Evolutionary conservation across 352 stramenopile species (phyloP).

Genomic region (Globisporangium okanoganense): DNA sequence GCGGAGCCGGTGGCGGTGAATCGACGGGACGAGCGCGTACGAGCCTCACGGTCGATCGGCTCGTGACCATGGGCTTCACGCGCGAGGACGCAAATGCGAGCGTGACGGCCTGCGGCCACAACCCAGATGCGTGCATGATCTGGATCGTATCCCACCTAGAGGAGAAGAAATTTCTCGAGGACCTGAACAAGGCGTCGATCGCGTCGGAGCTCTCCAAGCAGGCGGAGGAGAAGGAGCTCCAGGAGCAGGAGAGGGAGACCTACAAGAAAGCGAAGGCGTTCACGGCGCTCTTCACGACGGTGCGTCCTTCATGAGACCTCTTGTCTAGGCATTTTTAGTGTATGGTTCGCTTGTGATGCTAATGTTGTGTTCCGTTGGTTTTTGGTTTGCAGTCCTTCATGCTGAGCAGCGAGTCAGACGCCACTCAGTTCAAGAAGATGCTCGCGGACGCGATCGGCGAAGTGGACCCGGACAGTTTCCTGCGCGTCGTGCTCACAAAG

Average conservation of each 20-base stretch:
- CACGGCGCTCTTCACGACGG: slow-evolving; percentile 58
- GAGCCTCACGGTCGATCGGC: slow-evolving; percentile 51
- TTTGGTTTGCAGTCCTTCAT: slow-evolving; percentile 49
- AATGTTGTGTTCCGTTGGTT: neutral
- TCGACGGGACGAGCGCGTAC: slow-evolving; percentile 27
- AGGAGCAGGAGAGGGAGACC: slow-evolving; percentile 51
- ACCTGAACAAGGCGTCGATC: slow-evolving; percentile 75
- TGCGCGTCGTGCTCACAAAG: slow-evolving; percentile 56
- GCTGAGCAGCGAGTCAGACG: slow-evolving; percentile 30
- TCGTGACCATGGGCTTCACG: slow-evolving; percentile 63
- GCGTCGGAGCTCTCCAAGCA: slow-evolving; percentile 69
- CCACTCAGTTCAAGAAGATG: slow-evolving; percentile 36
- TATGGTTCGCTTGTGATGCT: neutral
- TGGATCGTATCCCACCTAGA: slow-evolving; percentile 78
- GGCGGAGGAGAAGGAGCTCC: slow-evolving; percentile 50
- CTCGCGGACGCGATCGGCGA: slow-evolving; percentile 48
- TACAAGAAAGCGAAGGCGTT: slow-evolving; percentile 52
- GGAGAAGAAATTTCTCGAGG: slow-evolving; percentile 60
- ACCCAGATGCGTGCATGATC: slow-evolving; percentile 72
- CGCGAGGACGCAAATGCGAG: slow-evolving; percentile 62
- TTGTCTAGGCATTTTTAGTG: too few species aligned
- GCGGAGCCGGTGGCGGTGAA: neutral
- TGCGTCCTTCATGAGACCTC: slow-evolving; percentile 17
- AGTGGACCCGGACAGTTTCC: slow-evolving; percentile 29
- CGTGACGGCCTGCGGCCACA: slow-evolving; percentile 44